These are phyloP conservation scores for Calonectria ilicicola DNA, from an alignment of 2,329 filamentous ascomycete species.

Conservation along the genomic window DNA sequence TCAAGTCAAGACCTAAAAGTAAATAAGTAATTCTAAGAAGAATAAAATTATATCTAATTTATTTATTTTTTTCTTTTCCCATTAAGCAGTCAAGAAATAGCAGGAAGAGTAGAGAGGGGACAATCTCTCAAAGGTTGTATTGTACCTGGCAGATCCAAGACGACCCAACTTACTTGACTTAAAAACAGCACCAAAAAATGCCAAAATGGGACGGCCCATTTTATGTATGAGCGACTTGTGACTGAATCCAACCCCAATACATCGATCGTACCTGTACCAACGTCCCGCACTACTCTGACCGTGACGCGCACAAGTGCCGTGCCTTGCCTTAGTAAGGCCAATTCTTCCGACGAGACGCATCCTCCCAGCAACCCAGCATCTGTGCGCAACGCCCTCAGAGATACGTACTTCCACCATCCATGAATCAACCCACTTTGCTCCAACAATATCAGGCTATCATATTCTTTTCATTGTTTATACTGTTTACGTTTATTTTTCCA, in stretches of 20 bases:
- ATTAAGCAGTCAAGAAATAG: no score
- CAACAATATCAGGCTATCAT: neutral
- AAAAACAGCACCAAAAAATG: neutral
- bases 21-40: neutral
- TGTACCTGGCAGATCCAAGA: no score
- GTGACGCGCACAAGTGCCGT: neutral
- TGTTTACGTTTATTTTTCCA: neutral
- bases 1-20: no score
- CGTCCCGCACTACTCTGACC: neutral
- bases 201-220: neutral
- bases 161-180: neutral
- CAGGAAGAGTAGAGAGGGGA: no score
- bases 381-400: neutral
- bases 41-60: no score
- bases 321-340: neutral
- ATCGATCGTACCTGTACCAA: neutral
- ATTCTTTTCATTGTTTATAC: neutral
- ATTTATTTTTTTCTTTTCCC: no score
- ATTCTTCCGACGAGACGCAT: neutral
- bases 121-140: no score
- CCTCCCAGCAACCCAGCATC: neutral
- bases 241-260: neutral
- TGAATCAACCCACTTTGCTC: neutral
- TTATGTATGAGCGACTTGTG: neutral
- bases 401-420: neutral